These are phyloP conservation scores for Sphagnum contortum DNA, from an alignment of 225 moss, liverwort and hornwort genomes.

Conservation along the genomic window DNA sequence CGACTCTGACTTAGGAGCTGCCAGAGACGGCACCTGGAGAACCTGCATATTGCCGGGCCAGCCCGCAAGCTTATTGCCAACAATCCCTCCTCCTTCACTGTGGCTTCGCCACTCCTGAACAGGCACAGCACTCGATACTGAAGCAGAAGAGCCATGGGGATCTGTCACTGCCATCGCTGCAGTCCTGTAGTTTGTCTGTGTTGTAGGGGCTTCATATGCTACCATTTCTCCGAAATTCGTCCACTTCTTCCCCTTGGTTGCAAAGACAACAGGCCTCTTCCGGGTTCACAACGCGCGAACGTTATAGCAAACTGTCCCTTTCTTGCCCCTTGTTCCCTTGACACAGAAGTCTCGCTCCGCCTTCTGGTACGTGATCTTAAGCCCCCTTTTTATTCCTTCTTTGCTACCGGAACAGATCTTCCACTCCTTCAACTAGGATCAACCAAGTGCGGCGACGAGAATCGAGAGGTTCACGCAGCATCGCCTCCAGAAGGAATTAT, in stretches of 20 bases:
- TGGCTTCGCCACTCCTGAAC: conserved; percentile 20
- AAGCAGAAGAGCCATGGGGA: conserved; percentile 1
- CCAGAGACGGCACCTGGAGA: conserved; percentile 4
- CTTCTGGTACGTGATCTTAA: too few species aligned
- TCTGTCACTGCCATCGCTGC: conserved; percentile 11
- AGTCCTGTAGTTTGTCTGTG: conserved; percentile 16
- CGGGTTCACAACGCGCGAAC: too few species aligned
- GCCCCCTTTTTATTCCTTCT: not conserved
- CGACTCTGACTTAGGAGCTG: conserved; percentile 57
- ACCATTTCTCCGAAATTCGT: conserved; percentile 15
- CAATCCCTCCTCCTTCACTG: conserved; percentile 5
- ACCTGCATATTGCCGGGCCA: conserved; percentile 4
- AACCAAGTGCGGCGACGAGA: conserved; percentile 49
- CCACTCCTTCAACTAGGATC: conserved; percentile 46
- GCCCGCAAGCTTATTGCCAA: conserved; percentile 6
- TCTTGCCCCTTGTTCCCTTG: not conserved
- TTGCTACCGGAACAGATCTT: conserved; percentile 51
- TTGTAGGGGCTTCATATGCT: conserved; percentile 15
- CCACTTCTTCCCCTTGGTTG: too few species aligned
- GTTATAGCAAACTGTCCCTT: too few species aligned
- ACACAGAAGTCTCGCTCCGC: not conserved
- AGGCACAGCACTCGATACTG: not conserved
- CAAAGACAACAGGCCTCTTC: too few species aligned
- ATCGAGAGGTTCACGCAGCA: conserved; percentile 49
- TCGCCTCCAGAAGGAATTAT: conserved; percentile 34